A percentile compares a stretch with the other conserved stretches of the same genome.
Conservation (phyloP, 2,329 filamentous ascomycete species). For the Cryoendolithus antarcticus region DNA sequence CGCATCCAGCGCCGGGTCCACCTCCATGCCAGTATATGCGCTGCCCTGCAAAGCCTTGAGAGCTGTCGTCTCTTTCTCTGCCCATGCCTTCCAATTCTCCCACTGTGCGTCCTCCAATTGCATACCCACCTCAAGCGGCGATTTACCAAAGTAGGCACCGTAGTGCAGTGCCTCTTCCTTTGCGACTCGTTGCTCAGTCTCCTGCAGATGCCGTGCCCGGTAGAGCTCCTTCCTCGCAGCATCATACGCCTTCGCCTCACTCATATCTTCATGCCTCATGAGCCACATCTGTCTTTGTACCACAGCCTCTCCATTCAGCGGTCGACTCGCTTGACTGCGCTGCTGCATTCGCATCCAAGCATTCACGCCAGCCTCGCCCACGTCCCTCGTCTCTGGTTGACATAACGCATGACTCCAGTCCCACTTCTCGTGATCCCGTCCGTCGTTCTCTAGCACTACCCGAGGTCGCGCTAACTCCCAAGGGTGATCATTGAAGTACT, state of each 20-base stretch:
- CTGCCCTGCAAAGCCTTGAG: constrained; percentile 36
- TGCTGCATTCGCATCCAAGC: constrained; percentile 20
- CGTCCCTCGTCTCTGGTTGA: constrained; percentile 4
- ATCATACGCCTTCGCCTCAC: constrained; percentile 65
- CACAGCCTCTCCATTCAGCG: constrained; percentile 59
- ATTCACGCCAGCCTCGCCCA: constrained; percentile 1
- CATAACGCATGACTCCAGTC: constrained; percentile 53
- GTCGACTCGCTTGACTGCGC: constrained; percentile 61
- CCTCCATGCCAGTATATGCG: constrained; percentile 27
- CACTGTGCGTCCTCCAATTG: constrained; percentile 67
- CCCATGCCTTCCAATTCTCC: constrained; percentile 79
- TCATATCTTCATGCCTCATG: constrained; percentile 40
- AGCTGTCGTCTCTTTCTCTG: constrained; percentile 40
- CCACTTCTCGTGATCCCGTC: constrained; percentile 61
- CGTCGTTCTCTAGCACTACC: constrained; percentile 72
- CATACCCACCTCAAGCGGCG: constrained; percentile 64
- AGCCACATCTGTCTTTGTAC: constrained; percentile 85
- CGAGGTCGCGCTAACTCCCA: constrained; percentile 94
- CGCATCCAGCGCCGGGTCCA: constrained; percentile 18
- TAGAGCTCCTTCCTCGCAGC: constrained; percentile 84
- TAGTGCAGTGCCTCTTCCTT: constrained; percentile 75
- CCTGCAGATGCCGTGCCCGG: constrained; percentile 63
- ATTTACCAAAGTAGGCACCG: constrained; percentile 80
- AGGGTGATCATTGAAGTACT: constrained; percentile 88
- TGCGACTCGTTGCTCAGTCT: constrained; percentile 71